Evolutionary conservation across 345 rosid genomes (phyloP).

Genomic region (Populus pruinosa): DNA sequence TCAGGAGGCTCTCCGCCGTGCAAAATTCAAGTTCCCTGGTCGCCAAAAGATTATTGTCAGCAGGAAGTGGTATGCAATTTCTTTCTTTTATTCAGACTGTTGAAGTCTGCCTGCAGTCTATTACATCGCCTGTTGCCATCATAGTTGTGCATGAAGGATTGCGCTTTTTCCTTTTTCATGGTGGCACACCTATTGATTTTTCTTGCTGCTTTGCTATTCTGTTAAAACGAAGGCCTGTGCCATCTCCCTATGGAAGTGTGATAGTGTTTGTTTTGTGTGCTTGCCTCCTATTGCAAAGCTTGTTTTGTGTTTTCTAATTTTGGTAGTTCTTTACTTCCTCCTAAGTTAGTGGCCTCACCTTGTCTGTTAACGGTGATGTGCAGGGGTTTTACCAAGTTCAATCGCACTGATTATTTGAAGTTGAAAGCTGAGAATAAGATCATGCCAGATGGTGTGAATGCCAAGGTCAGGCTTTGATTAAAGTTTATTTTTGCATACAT

Average conservation of each 20-base stretch:
- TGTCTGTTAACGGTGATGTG: not conserved
- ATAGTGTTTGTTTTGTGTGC: not conserved
- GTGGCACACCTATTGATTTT: not conserved
- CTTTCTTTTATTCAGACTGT: too few relatives aligned
- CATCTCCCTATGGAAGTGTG: too few relatives aligned
- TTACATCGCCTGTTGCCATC: not conserved
- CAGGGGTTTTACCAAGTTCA: conserved; percentile 77
- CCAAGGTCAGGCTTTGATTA: conserved; percentile 42
- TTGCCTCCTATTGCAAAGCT: not conserved
- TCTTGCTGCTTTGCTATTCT: too few relatives aligned
- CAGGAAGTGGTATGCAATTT: conserved; percentile 56
- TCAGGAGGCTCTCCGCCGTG: conserved; percentile 77
- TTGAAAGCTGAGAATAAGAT: conserved; percentile 59
- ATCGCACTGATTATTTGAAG: conserved; percentile 50
- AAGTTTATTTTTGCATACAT: not conserved
- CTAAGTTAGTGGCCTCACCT: not conserved
- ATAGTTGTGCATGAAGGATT: not conserved
- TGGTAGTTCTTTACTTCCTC: not conserved
- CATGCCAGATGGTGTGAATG: conserved; percentile 66
- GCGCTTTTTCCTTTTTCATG: not conserved
- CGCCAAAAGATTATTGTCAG: conserved; percentile 78
- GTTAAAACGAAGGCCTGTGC: too few relatives aligned
- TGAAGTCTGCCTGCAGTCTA: not conserved
- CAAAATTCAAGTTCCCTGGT: conserved; percentile 77
- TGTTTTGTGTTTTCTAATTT: not conserved